phyloP scores from a whole-genome alignment of 2,329 filamentous ascomycete genomes.

The Ceratocystis albifundus region DNA sequence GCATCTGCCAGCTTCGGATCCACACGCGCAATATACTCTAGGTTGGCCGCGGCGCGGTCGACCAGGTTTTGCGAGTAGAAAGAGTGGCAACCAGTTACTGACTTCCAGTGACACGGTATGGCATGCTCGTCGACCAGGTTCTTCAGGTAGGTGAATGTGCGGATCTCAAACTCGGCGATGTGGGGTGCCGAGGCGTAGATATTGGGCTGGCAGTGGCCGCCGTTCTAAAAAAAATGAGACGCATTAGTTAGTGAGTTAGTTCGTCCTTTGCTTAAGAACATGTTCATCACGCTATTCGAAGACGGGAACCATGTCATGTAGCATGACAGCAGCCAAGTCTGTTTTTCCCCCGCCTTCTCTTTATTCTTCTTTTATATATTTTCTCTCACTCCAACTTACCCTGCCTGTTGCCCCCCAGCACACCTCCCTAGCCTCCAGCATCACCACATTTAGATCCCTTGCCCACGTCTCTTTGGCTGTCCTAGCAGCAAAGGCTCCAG shows the following conservation, averaged over 20 bases:
- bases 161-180: constrained; percentile 60
- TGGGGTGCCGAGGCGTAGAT: constrained; percentile 50
- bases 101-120: constrained; percentile 60
- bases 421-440: constrained; percentile 68
- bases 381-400: constrained; percentile 38
- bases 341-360: not conserved
- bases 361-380: no score
- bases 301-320: not conserved
- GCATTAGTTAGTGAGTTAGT: not conserved
- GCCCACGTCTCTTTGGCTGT: constrained; percentile 41
- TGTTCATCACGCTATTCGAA: not conserved
- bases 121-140: constrained; percentile 44
- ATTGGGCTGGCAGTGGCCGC: constrained; percentile 63
- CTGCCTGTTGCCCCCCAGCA: constrained; percentile 77
- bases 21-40: constrained; percentile 38
- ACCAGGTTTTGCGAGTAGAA: constrained; percentile 49
- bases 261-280: not conserved
- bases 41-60: constrained; percentile 38
- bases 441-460: constrained; percentile 45
- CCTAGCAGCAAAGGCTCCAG: constrained; percentile 58
- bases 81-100: constrained; percentile 51
- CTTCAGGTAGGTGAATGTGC: constrained; percentile 51
- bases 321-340: not conserved
- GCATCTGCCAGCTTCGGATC: constrained; percentile 47
- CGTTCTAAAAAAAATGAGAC: constrained; percentile 39